Evolutionary conservation across 1,284 basidiomycete genomes (phyloP), one percentile per base, ranked within the genome.

Genomic region (Puccinia coronata): DNA sequence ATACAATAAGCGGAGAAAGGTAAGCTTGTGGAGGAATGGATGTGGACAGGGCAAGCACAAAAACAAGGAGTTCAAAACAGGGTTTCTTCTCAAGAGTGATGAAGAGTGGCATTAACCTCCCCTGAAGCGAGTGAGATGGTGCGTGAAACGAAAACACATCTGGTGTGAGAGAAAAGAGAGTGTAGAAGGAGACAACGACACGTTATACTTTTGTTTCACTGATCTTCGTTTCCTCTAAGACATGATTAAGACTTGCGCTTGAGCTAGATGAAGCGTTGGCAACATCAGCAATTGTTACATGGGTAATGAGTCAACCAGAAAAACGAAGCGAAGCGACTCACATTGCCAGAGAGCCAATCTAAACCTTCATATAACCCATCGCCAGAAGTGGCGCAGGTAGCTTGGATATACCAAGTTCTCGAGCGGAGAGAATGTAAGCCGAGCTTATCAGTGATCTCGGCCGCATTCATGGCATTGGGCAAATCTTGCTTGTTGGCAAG

Each of bases 401-500:
- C 95, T 91, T 99, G 97, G 87, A 99, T 99, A 89, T 96, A 99
- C 96, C 96, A 98, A 83, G 93, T 93, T 89, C 97, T 90, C 89
- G 98, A 93, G 87, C 95, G 92, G 86, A 99, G 91, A 83, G 94
- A 93, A 87, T 98, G 96, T 82, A 99, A 91, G 83, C 97, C 97
- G 84, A 99, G 94, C 89, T 99, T 99, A 89, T 99, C 97, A 83
- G 97, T 99, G 87, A 99, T 98, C 88, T 99, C 97, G 83, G 97
- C 94, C 53, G 97, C 96, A 87, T 96, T 98, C 96, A 99, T 99
- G 83, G 97, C 97, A 87, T 98, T 97, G 84, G 96, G 96, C 85
- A 98, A 88, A 91, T 98, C 96, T 88, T 98, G 96, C 89, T 98
- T 98, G 92, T 99, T 98, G 87, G 96, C 96, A 86, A 97, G 99